These are phyloP conservation scores for Cladophialophora chaetospira DNA, from an alignment of 2,329 filamentous ascomycete genomes.

Conservation along the genomic window DNA sequence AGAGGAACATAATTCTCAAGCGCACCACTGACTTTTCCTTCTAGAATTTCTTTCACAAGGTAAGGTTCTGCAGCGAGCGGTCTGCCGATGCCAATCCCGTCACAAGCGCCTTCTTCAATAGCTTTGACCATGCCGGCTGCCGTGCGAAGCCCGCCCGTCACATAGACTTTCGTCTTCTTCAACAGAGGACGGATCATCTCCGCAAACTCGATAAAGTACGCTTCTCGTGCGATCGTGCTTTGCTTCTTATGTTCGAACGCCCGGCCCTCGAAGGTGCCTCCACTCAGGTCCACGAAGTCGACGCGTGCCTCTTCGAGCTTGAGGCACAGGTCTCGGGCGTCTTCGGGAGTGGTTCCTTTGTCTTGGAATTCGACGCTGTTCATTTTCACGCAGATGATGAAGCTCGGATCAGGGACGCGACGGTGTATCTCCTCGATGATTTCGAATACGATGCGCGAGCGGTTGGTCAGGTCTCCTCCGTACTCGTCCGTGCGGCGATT, in stretches of 20 bases:
- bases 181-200: slow-evolving; percentile 30
- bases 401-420: slow-evolving; percentile 23
- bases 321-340: slow-evolving; percentile 26
- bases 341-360: slow-evolving; percentile 28
- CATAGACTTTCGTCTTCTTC: slow-evolving; percentile 31
- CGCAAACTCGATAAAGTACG: slow-evolving; percentile 32
- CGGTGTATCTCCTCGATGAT: slow-evolving; percentile 40
- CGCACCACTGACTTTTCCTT: slow-evolving; percentile 24
- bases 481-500: slow-evolving; percentile 36
- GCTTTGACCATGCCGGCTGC: slow-evolving; percentile 29
- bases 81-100: slow-evolving; percentile 30
- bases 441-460: slow-evolving; percentile 61
- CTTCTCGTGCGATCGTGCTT: slow-evolving; percentile 27
- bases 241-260: slow-evolving; percentile 32
- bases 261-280: slow-evolving; percentile 30
- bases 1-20: slow-evolving; percentile 29
- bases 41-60: slow-evolving; percentile 26
- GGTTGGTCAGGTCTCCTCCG: slow-evolving; percentile 63
- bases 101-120: slow-evolving; percentile 18
- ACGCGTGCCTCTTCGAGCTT: slow-evolving; percentile 28
- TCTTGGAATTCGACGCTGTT: slow-evolving; percentile 33
- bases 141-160: slow-evolving; percentile 29
- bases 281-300: slow-evolving; percentile 31
- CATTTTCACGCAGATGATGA: slow-evolving; percentile 30
- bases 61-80: slow-evolving; percentile 30